Conservation (phyloP, 768 basidiomycete species). For the Macrolepiota albuminosa region DNA sequence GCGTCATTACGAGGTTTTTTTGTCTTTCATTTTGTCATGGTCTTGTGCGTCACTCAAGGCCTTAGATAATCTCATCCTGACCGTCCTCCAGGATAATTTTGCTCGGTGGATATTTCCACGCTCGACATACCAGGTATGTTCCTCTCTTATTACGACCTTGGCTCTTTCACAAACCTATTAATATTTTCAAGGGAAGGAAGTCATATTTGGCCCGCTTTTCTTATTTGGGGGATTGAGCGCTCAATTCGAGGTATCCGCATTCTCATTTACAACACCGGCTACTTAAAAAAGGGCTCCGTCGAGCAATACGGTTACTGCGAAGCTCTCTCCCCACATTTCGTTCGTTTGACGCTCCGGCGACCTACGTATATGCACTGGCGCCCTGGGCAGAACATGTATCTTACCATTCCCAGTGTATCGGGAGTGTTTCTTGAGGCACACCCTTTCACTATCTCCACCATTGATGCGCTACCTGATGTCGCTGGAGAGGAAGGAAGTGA, state of each 20-base stretch:
- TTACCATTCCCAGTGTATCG: constrained; percentile 45
- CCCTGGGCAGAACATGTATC: constrained; percentile 51
- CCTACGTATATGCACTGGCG: constrained; percentile 37
- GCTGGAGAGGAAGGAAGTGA: not conserved
- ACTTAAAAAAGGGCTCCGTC: constrained; percentile 24
- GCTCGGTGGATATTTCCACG: constrained; percentile 38
- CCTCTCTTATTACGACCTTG: constrained; percentile 3
- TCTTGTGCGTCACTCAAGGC: constrained; percentile 21
- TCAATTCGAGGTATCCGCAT: constrained; percentile 42
- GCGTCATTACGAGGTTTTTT: constrained; percentile 46
- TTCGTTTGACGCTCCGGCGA: constrained; percentile 42
- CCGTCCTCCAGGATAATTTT: constrained; percentile 27
- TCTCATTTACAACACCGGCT: constrained; percentile 36
- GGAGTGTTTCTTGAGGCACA: constrained; percentile 46
- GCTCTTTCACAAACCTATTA: not conserved
- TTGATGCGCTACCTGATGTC: constrained; percentile 19
- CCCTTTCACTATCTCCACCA: constrained; percentile 58
- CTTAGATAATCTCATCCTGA: not conserved
- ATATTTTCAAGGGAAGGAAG: constrained; percentile 13
- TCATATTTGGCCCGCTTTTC: constrained; percentile 44
- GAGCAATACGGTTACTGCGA: constrained; percentile 35
- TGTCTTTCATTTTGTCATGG: constrained; percentile 39
- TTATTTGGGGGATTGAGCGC: constrained; percentile 55
- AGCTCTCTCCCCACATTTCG: constrained; percentile 37
- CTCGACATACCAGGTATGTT: constrained; percentile 22